Evolutionary conservation across 306 rosid genomes (phyloP).

Genomic region (Erythrophleum fordii): DNA sequence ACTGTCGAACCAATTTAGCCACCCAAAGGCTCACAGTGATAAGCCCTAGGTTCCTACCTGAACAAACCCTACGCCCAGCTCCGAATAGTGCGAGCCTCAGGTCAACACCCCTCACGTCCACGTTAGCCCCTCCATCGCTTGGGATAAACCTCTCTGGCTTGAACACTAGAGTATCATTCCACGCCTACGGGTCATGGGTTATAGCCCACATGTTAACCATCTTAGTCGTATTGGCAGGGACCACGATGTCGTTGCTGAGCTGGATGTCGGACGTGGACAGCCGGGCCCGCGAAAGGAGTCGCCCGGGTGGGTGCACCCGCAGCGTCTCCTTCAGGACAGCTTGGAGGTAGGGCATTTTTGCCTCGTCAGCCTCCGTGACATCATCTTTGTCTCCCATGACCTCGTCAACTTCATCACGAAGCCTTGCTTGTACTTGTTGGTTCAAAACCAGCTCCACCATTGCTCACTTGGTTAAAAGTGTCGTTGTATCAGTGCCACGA

Average conservation of each 20-base stretch:
- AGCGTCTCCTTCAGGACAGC: constrained; percentile 52
- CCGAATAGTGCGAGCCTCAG: constrained; percentile 62
- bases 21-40: constrained; percentile 58
- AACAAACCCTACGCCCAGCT: constrained; percentile 67
- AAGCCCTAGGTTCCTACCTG: constrained; percentile 52
- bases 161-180: constrained; percentile 43
- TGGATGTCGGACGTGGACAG: constrained; percentile 60
- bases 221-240: constrained; percentile 51
- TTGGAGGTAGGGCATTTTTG: constrained; percentile 44
- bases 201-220: constrained; percentile 66
- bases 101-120: constrained; percentile 56
- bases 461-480: constrained; percentile 54
- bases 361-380: constrained; percentile 44
- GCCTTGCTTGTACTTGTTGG: constrained; percentile 40
- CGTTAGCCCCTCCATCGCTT: constrained; percentile 49
- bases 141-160: constrained; percentile 56
- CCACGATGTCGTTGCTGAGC: constrained; percentile 60
- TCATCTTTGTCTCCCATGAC: constrained; percentile 36
- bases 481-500: constrained; percentile 59
- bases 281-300: constrained; percentile 64
- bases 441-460: constrained; percentile 56
- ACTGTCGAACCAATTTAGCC: constrained; percentile 49
- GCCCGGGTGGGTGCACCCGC: constrained; percentile 58
- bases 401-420: constrained; percentile 34
- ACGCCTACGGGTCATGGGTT: constrained; percentile 48